Evolutionary conservation across 2,329 filamentous ascomycete species (phyloP).

Genomic region (Colletotrichum acutatum): DNA sequence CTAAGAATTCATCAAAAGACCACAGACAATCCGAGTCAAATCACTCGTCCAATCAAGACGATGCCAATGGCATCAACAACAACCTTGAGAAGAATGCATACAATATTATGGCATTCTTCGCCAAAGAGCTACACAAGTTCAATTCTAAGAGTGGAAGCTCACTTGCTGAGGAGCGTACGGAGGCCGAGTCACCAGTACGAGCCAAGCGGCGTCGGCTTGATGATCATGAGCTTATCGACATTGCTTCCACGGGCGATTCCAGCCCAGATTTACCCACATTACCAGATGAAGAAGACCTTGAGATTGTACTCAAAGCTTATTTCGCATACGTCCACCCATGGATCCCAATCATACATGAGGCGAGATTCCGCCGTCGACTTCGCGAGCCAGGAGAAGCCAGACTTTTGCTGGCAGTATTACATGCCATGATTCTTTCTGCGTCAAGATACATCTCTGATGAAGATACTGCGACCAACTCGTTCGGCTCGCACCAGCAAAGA

Average conservation of each 20-base stretch:
- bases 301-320: constrained; percentile 42
- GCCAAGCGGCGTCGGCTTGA: constrained; percentile 29
- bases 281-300: constrained; percentile 37
- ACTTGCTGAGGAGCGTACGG: constrained; percentile 13
- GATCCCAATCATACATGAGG: constrained; percentile 51
- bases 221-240: neutral
- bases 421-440: constrained; percentile 46
- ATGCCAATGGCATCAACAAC: neutral
- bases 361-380: constrained; percentile 42
- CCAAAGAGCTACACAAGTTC: constrained; percentile 37
- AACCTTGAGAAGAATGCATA: constrained; percentile 22
- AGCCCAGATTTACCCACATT: neutral
- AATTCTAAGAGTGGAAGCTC: constrained; percentile 1
- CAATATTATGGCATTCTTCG: constrained; percentile 28
- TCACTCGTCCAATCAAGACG: neutral
- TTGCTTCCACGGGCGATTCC: neutral
- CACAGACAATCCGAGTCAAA: constrained; percentile 24
- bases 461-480: constrained; percentile 34
- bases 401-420: constrained; percentile 45
- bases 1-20: constrained; percentile 7
- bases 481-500: neutral
- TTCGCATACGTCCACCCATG: constrained; percentile 53
- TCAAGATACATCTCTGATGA: constrained; percentile 43
- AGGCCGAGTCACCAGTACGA: constrained; percentile 1
- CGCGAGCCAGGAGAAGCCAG: constrained; percentile 39